phyloP scores from a whole-genome alignment of 2,329 filamentous ascomycete genomes.

The Paecilomyces sp. region DNA sequence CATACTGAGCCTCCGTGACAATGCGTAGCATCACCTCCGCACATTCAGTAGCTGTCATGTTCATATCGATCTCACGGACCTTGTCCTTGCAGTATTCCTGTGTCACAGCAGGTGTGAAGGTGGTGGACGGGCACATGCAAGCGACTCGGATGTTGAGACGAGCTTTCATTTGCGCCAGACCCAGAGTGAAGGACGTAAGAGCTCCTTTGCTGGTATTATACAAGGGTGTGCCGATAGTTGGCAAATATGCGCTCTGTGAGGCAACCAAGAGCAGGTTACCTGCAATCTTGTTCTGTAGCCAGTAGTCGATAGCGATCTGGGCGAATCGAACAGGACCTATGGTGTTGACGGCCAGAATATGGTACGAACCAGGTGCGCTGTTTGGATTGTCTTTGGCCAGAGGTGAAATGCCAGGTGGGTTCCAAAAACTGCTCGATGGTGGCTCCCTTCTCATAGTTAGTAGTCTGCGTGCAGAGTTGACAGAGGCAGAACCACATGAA shows the following conservation, averaged over 20 bases:
- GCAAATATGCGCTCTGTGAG: not conserved
- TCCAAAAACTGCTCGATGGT: constrained; percentile 15
- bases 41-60: not conserved
- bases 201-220: not conserved
- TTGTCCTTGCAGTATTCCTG: not conserved
- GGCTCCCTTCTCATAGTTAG: constrained; percentile 8
- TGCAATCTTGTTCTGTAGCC: not conserved
- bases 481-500: not conserved
- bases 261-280: not conserved
- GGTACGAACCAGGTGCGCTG: constrained; percentile 9
- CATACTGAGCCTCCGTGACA: not conserved
- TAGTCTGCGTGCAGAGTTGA: constrained; percentile 10
- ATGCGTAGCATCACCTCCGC: not conserved
- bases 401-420: constrained; percentile 12
- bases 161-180: not conserved
- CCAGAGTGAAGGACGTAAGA: not conserved
- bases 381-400: constrained; percentile 10
- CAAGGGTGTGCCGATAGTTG: not conserved
- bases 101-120: not conserved
- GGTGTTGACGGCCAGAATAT: constrained; percentile 13
- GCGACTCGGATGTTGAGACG: not conserved
- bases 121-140: not conserved
- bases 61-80: not conserved
- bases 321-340: constrained; percentile 14
- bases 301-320: constrained; percentile 18